These are phyloP conservation scores for Penicillium lividum DNA, from an alignment of 495 filamentous ascomycete species.

Conservation along the genomic window DNA sequence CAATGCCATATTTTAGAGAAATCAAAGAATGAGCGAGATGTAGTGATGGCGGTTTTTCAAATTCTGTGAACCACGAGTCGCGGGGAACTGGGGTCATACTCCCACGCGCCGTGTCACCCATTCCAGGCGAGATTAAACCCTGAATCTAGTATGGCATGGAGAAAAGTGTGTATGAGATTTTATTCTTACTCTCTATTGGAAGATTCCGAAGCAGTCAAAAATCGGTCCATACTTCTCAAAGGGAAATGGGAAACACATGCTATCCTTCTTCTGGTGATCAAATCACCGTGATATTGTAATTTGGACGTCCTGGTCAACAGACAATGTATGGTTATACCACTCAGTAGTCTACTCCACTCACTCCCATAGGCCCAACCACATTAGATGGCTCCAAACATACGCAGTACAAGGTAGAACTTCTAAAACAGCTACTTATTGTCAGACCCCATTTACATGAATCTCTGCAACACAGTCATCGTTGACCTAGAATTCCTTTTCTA, in stretches of 20 bases:
- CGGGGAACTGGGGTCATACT: constrained; percentile 30
- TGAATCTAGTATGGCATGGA: neutral
- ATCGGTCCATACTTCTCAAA: too few relatives aligned
- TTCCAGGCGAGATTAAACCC: constrained; percentile 9
- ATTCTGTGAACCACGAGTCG: constrained; percentile 25
- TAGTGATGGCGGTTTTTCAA: constrained; percentile 19
- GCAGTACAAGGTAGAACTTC: constrained; percentile 4
- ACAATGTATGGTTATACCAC: constrained; percentile 17
- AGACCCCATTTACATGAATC: neutral
- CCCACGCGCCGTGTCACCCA: constrained; percentile 28
- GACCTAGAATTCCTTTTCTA: neutral
- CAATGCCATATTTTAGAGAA: constrained; percentile 1
- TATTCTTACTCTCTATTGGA: neutral
- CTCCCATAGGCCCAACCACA: constrained; percentile 22
- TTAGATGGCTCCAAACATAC: neutral
- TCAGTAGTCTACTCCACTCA: constrained; percentile 11
- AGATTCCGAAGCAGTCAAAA: neutral
- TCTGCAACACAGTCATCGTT: neutral
- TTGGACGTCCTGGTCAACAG: neutral
- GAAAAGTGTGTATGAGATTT: neutral
- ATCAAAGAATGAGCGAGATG: constrained; percentile 9
- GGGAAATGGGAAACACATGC: neutral
- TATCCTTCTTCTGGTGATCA: neutral
- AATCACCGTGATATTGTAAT: neutral
- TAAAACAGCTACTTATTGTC: neutral